Evolutionary conservation across 345 rosid species (phyloP), one percentile per base, ranked within the genome.

Genomic region (Salix purpurea): DNA sequence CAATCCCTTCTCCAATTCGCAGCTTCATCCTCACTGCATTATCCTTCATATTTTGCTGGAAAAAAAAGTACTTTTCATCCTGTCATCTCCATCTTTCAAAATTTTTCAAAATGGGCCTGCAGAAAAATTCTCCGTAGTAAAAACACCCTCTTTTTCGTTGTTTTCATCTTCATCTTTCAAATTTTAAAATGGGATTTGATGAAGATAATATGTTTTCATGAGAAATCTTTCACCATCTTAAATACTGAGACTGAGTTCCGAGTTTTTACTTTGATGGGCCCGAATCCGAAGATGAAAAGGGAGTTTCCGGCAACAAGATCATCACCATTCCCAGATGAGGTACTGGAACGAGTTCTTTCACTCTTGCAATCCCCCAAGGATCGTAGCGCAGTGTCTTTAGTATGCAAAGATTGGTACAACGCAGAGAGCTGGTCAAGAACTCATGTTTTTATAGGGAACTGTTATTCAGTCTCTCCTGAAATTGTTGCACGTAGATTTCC

Each of bases 381-480:
- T 83, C 86, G 95, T 70, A 89, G 90, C 86, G 80, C 88, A 2
- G 91, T 76, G 3, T 91, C 95, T 13, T 70, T 88, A 19, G 95
- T 91, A 19, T 88, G 91, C 81, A 89, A 82, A 70, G 84, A 84
- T 54, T 91, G 95, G 95, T 91, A 87, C 82, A 18, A 79, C 85
- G 88, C 91, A 6, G 95, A 91, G 72, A 75, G 89, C 40, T 88
- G 90, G 92, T 86, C 91, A 6, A 75, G 95, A 66, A 73, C 86
- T 18, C 86, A 76, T 71, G 88, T 91, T 26, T 89, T 89, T 76
- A 89, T 91, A 67, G 92, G 92, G 0, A 91, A 91, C 89, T 91
- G 95, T 65, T 91, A 91, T 81, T 87, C 95, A 2, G 92, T 91
- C 28, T 82, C 91, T 4, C 91, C 95, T 32, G 88, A 85, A 71